phyloP scores from a whole-genome alignment of 2,329 filamentous ascomycete species.

The Ophiostoma tasmaniense region DNA sequence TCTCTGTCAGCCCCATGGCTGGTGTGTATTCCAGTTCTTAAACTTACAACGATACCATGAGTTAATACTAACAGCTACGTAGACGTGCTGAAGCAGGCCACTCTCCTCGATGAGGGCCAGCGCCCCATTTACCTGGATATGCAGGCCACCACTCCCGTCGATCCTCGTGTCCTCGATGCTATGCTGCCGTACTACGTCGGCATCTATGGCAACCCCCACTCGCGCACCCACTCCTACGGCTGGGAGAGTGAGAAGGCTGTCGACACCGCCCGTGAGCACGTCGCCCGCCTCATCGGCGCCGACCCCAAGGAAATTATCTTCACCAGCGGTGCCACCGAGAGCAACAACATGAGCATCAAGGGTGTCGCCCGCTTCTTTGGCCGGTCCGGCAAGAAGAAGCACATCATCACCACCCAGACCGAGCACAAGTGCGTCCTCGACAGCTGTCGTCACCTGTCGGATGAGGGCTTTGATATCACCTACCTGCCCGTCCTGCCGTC shows the following conservation, averaged over 20 bases:
- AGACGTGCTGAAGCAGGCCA: constrained; percentile 84
- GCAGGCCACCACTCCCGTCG: constrained; percentile 92
- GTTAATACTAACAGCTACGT: neutral
- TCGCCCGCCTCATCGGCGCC: constrained; percentile 82
- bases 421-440: constrained; percentile 99
- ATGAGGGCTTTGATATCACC: constrained; percentile 94
- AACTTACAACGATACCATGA: neutral
- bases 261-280: constrained; percentile 73
- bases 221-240: constrained; percentile 92
- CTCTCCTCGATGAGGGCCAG: constrained; percentile 84
- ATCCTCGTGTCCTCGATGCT: constrained; percentile 87
- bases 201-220: constrained; percentile 94
- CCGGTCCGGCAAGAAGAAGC: constrained; percentile 89
- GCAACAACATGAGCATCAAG: constrained; percentile 99
- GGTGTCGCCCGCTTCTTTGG: constrained; percentile 95
- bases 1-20: constrained; percentile 71
- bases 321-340: constrained; percentile 95
- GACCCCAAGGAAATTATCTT: constrained; percentile 98
- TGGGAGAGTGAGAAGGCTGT: constrained; percentile 97
- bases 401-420: constrained; percentile 94
- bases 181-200: constrained; percentile 95
- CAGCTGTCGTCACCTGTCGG: constrained; percentile 91
- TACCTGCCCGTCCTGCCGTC: constrained; percentile 85
- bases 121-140: constrained; percentile 96
- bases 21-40: constrained; percentile 32